A percentile compares a stretch with the other conserved stretches of the same genome.
phyloP scores from a whole-genome alignment of 345 rosid genomes.

The Populus simonii region DNA sequence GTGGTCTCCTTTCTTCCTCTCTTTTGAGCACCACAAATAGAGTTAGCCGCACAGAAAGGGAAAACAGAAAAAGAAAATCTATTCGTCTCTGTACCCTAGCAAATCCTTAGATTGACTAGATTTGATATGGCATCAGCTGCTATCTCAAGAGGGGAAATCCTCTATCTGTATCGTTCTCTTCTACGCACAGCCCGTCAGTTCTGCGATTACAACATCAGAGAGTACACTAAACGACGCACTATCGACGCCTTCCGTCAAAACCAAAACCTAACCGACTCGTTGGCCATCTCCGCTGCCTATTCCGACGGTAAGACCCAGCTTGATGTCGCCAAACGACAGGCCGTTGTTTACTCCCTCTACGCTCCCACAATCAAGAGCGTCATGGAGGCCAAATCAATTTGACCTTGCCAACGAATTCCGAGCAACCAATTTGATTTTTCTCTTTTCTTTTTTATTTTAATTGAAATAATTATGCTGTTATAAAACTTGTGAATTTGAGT shows the following conservation, averaged over 20 bases:
- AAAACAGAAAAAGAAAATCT: no score
- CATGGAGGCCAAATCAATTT: constrained; percentile 45
- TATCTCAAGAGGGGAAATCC: constrained; percentile 38
- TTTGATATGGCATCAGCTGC: background rate
- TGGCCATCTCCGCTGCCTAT: constrained; percentile 48
- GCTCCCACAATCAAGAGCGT: constrained; percentile 71
- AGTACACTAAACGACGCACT: constrained; percentile 73
- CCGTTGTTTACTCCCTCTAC: constrained; percentile 61
- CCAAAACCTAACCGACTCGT: constrained; percentile 44
- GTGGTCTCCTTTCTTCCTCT: no score
- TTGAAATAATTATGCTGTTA: no score
- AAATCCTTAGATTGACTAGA: no score
- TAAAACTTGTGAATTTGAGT: no score
- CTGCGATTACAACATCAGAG: constrained; percentile 75
- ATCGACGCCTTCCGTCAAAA: constrained; percentile 63
- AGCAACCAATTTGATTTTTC: no score
- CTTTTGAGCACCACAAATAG: no score
- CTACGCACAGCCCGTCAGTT: constrained; percentile 68
- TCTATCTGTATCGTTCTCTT: constrained; percentile 59
- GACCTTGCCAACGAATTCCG: constrained; percentile 2
- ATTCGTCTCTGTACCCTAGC: no score
- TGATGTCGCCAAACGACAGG: constrained; percentile 64
- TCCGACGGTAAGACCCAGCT: constrained; percentile 60
- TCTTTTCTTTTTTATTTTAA: no score
- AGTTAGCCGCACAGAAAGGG: no score